Evolutionary conservation across 352 stramenopile genomes (phyloP), one percentile per base, ranked within the genome.

Genomic region (Globisporangium paroecandrum): DNA sequence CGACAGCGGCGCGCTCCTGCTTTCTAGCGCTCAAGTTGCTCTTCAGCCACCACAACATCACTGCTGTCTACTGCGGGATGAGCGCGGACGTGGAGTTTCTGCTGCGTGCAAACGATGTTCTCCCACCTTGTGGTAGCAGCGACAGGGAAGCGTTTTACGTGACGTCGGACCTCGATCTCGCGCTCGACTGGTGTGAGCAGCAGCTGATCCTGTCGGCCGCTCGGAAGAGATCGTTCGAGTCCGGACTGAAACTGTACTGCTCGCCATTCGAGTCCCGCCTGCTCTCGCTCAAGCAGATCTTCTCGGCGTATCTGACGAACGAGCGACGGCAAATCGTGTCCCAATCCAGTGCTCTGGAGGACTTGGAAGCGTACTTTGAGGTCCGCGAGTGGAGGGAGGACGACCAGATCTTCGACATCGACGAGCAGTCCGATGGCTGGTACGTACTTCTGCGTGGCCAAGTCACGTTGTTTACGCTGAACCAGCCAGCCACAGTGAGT

Each of bases 51-150:
- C 75, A 82, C 62, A 70, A 74, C 1, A 73, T 91, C 55, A 76
- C 73, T 24, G 77, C 79, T 38, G 78, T 89, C n/a, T 91, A 89
- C 27, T 89, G 81, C 49, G 79, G 83, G n/a, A 85, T 91, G 79
- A 68, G 68, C 20, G 65, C 64, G 15, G 74, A 78, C 29, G 74
- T 91, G 24, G 78, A 90, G 62, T 82, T 82, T 61, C 72, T 90
- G 60, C 65, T 91, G 24, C 64, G 72, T 34, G 77, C 74, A 8
- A 91, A 91, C 62, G 79, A 88, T 49, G 81, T 90, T 20, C 73
- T 89, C 29, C 47, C 47, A 4, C 20, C 47, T 10, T 38, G 10
- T 24, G 9, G 22, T 29, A 66, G 66, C 13, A 46, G 71, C 22
- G 60, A 58, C 61, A 60, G 38, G 7, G 62, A 70, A 3, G 62